These are phyloP conservation scores for Phytophthora pistaciae DNA, from an alignment of 352 stramenopile genomes.

Conservation along the genomic window DNA sequence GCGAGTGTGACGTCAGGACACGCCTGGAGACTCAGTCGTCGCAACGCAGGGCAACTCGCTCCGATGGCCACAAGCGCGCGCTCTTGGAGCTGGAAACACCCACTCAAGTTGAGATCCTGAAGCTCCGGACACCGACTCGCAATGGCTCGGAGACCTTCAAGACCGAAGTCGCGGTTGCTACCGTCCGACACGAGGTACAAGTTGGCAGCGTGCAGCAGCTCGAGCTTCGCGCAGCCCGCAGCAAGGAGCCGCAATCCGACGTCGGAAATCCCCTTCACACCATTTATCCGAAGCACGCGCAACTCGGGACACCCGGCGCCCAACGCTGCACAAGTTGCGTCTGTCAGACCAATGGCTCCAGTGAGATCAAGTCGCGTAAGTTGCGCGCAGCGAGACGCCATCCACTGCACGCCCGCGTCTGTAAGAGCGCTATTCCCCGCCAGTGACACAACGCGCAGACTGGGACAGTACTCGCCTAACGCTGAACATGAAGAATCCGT, in stretches of 20 bases:
- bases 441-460: conserved; percentile 70
- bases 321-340: conserved; percentile 68
- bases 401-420: conserved; percentile 92
- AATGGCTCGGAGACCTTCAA: conserved; percentile 93
- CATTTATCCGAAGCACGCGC: conserved; percentile 50
- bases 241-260: conserved; percentile 88
- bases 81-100: conserved; percentile 89
- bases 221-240: conserved; percentile 84
- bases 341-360: conserved; percentile 88
- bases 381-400: conserved; percentile 78
- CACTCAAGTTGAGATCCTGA: conserved; percentile 61
- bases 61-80: conserved; percentile 85
- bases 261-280: conserved; percentile 82
- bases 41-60: conserved; percentile 56
- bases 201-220: conserved; percentile 75
- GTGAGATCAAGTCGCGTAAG: conserved; percentile 86
- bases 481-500: conserved; percentile 91
- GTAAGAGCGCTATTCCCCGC: conserved; percentile 90
- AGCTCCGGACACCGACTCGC: conserved; percentile 63
- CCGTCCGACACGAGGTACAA: conserved; percentile 94
- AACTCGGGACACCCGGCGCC: conserved; percentile 49
- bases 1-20: conserved; percentile 85
- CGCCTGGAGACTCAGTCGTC: conserved; percentile 77
- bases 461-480: conserved; percentile 69
- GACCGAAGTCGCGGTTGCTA: conserved; percentile 91